These are phyloP conservation scores for Trifolium dubium DNA, from an alignment of 306 rosid genomes.

Conservation along the genomic window DNA sequence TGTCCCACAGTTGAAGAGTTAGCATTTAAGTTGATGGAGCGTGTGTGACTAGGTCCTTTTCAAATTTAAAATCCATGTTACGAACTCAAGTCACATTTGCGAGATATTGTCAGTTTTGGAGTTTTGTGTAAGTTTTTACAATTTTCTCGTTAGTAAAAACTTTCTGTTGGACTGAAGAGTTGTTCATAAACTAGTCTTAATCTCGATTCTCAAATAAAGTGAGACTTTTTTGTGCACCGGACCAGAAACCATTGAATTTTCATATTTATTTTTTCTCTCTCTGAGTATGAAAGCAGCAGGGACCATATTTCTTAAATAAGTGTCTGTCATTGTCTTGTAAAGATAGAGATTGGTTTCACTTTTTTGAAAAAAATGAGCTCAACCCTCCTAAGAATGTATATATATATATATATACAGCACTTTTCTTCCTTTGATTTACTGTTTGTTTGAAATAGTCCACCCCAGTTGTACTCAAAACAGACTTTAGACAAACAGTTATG, in stretches of 20 bases:
- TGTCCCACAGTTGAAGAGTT: slow-evolving; percentile 27
- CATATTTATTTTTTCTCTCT: slow-evolving; percentile 7
- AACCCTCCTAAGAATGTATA: slow-evolving; percentile 35
- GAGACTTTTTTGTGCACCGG: too few species aligned
- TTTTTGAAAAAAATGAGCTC: slow-evolving; percentile 48
- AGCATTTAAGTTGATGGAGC: slow-evolving; percentile 38
- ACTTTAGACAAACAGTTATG: slow-evolving; percentile 21
- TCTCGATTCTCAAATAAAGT: too few species aligned
- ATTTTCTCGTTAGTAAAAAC: too few species aligned
- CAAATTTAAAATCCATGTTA: slow-evolving; percentile 44
- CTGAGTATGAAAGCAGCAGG: slow-evolving; percentile 39
- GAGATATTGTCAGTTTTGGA: too few species aligned
- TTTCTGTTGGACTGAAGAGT: too few species aligned
- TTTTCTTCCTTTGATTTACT: slow-evolving; percentile 48
- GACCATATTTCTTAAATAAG: slow-evolving; percentile 63
- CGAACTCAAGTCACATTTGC: neutral
- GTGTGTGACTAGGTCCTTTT: slow-evolving; percentile 45
- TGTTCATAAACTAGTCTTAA: too few species aligned
- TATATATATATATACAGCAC: slow-evolving; percentile 10
- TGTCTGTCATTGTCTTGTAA: slow-evolving; percentile 63
- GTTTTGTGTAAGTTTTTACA: too few species aligned
- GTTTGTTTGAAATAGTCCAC: slow-evolving; percentile 35
- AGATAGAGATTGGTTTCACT: slow-evolving; percentile 60
- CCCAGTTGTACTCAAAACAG: slow-evolving; percentile 4
- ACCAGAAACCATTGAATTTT: too few species aligned